Base-by-base conservation (phyloP, 148 eudicot genomes). In the Fagopyrum tataricum region DNA sequence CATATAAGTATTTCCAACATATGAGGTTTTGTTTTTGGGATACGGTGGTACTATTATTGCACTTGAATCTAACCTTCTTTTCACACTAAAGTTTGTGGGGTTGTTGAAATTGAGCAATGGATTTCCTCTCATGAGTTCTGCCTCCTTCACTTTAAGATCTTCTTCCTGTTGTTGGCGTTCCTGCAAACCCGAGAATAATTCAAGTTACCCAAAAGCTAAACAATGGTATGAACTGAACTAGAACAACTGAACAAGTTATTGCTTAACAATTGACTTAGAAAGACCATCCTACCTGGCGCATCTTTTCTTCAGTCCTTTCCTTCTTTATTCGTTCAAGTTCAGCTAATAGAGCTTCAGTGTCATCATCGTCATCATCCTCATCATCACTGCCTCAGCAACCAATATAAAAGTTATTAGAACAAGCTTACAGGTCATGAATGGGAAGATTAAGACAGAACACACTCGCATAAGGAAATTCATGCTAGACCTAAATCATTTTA, bases 281-380 rank as follows among this genome's bases (percentile, higher is more conserved):
- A 58, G 31, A 20, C 9, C 24, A n/a, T 41, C 87, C 81, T 67
- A 94, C 98, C 82, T 84, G 83, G 12, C 89, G 91, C 15, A 86
- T 81, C 78, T 85, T 91, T 78, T 89, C 97, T 80, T 94, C 98
- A 68, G 93, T 93, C 78, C 86, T 94, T 82, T 94, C 98, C 80
- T 82, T 91, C 86, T 81, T 91, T 81, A 93, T 85, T 10, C 82
- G 91, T 83, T 87, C 97, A 80, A 93, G 98, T 79, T 88, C 98
- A 21, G 93, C 93, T 79, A 89, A 73, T 15, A 94, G 96, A 74
- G 98, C 98, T 84, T 88, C 98, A 41, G 89, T 89, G 78, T 94
- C 95, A 85, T 91, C 98, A 44, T 90, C 95, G 11, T 92, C 95
- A 1, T 89, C 90, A 1, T 86, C 88, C 8, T 87, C 91, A 4